A percentile compares a stretch with the other conserved stretches of the same genome.
phyloP scores from a whole-genome alignment of 2,329 filamentous ascomycete species.

The Colletotrichum sp. region DNA sequence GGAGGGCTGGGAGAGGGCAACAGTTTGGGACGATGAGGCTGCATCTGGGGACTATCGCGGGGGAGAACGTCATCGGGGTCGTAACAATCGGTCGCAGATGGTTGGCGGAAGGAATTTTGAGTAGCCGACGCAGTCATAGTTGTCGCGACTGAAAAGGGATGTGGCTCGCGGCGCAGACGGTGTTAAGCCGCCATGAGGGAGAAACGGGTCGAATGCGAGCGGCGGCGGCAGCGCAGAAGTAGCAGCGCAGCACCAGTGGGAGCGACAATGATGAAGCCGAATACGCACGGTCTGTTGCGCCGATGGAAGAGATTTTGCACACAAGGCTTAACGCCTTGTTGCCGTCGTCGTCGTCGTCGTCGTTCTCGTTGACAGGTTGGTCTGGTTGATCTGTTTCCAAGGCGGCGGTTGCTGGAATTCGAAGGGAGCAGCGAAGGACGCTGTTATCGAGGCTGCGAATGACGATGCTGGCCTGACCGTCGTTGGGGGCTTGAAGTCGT shows the following conservation, averaged over 20 bases:
- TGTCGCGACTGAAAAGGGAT: conserved; percentile 30
- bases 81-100: conserved; percentile 39
- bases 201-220: background rate
- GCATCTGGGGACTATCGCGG: conserved; percentile 43
- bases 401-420: conserved; percentile 8
- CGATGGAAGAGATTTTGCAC: background rate
- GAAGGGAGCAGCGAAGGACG: background rate
- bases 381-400: background rate
- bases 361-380: background rate
- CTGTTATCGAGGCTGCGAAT: background rate
- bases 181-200: conserved; percentile 36
- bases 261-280: background rate
- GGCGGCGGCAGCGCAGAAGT: background rate
- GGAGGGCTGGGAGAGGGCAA: conserved; percentile 52
- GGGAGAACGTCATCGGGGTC: conserved; percentile 49
- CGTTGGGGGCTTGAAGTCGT: background rate
- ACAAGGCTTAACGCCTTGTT: background rate
- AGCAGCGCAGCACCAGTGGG: background rate
- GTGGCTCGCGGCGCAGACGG: conserved; percentile 15
- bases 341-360: background rate
- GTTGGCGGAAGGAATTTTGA: conserved; percentile 35
- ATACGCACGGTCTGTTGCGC: background rate
- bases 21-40: conserved; percentile 20
- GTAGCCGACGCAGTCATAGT: conserved; percentile 45
- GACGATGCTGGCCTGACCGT: background rate